Conservation (phyloP, 441 rosid species). For the Pelargonium myrrhifolium region DNA sequence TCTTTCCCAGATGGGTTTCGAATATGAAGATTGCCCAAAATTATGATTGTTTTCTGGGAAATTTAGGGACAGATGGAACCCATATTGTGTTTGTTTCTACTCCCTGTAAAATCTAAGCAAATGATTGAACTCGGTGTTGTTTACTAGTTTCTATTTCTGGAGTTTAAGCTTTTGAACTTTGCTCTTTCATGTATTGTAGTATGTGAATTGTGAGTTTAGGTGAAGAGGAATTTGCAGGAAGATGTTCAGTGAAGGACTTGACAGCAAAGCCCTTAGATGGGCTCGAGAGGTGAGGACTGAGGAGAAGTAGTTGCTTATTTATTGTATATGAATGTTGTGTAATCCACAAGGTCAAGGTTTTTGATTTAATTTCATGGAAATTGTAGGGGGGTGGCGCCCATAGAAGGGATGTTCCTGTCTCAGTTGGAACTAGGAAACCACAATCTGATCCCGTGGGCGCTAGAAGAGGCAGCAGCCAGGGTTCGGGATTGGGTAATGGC, state of each 20-base stretch:
- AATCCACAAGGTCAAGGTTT: conserved; percentile 4
- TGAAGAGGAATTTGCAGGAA: not conserved
- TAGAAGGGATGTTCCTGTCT: conserved; percentile 34
- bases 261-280: conserved; percentile 49
- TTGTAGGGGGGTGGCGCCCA: conserved; percentile 4
- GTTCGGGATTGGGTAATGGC: conserved; percentile 58
- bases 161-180: not conserved
- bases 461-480: conserved; percentile 28
- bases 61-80: not conserved
- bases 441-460: conserved; percentile 30
- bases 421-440: conserved; percentile 33
- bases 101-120: not conserved
- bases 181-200: not conserved
- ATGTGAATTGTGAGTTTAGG: not conserved
- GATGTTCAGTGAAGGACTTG: conserved; percentile 62
- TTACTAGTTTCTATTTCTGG: not conserved
- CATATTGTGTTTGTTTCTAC: too few relatives aligned
- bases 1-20: not conserved
- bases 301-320: not conserved
- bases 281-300: conserved; percentile 42
- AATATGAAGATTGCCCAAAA: not conserved
- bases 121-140: not conserved
- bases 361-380: not conserved
- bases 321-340: not conserved
- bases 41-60: not conserved